Conservation (phyloP, 2,329 filamentous ascomycete genomes). For the Fusarium decemcellulare region DNA sequence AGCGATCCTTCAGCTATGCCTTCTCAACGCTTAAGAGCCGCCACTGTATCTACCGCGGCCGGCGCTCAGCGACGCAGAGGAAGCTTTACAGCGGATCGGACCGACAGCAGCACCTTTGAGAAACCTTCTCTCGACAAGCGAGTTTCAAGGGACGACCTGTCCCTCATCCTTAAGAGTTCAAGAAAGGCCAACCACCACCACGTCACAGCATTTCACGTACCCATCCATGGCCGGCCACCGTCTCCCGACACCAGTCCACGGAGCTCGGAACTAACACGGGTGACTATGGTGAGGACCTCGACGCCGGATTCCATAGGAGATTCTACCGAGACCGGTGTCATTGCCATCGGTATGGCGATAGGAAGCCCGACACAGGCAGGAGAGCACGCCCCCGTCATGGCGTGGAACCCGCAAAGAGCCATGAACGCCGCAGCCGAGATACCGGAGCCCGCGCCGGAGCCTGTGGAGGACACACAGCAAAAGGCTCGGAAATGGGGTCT, state of each 20-base stretch:
- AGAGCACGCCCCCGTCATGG: conserved; percentile 36
- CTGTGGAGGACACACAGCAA: conserved; percentile 52
- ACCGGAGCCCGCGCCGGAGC: conserved; percentile 27
- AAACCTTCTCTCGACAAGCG: conserved; percentile 53
- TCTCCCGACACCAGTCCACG: conserved; percentile 60
- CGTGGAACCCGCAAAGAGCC: conserved; percentile 49
- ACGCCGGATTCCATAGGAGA: conserved; percentile 61
- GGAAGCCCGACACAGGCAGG: conserved; percentile 74
- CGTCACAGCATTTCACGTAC: conserved; percentile 57
- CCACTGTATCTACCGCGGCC: conserved; percentile 41
- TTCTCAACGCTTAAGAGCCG: conserved; percentile 43
- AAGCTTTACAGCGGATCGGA: conserved; percentile 42
- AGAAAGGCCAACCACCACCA: conserved; percentile 44
- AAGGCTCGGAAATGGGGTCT: conserved; percentile 72
- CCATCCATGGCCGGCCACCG: conserved; percentile 58
- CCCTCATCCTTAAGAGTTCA: conserved; percentile 47
- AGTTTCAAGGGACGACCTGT: conserved; percentile 61
- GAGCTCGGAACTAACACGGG: conserved; percentile 46
- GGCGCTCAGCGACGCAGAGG: conserved; percentile 40
- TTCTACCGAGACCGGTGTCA: conserved; percentile 44
- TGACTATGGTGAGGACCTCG: conserved; percentile 55
- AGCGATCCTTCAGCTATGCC: conserved; percentile 38
- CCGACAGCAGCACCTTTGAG: conserved; percentile 30
- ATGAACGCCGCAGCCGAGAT: conserved; percentile 42
- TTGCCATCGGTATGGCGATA: conserved; percentile 79